A percentile compares a stretch with the other conserved stretches of the same genome.
Evolutionary conservation across 768 basidiomycete species (phyloP).

Genomic region (Pisolithus tinctorius): DNA sequence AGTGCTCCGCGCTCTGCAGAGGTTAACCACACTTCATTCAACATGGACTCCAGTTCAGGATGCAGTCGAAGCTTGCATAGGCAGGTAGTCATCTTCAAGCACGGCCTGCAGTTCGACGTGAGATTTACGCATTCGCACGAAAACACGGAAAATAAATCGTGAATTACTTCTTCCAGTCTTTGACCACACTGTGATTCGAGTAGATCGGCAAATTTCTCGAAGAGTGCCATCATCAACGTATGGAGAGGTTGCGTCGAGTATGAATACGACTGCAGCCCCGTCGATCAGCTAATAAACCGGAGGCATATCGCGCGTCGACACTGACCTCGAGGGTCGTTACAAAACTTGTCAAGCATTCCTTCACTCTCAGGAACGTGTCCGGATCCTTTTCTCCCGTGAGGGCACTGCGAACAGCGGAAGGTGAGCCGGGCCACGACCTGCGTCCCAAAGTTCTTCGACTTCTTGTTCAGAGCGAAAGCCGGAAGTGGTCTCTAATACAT

Average conservation of each 20-base stretch:
- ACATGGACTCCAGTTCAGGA: constrained; percentile 64
- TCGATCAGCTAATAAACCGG: constrained; percentile 2
- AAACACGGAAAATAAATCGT: not conserved
- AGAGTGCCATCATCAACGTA: constrained; percentile 77
- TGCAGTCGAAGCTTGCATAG: constrained; percentile 65
- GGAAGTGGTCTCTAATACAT: constrained; percentile 84
- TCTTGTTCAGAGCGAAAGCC: constrained; percentile 87
- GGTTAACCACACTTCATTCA: constrained; percentile 80
- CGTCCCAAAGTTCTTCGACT: constrained; percentile 94
- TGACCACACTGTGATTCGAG: constrained; percentile 75
- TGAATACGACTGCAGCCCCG: constrained; percentile 59
- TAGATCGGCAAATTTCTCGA: constrained; percentile 82
- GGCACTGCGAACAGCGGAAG: constrained; percentile 63
- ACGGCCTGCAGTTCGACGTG: constrained; percentile 52
- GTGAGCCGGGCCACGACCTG: constrained; percentile 69
- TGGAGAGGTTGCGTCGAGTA: constrained; percentile 83
- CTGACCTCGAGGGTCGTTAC: constrained; percentile 88
- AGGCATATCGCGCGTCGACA: not conserved
- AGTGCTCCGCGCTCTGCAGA: constrained; percentile 59
- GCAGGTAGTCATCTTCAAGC: constrained; percentile 77
- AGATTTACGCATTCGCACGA: not conserved
- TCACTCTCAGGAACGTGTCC: constrained; percentile 74
- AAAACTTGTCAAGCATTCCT: constrained; percentile 78
- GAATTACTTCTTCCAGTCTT: constrained; percentile 72
- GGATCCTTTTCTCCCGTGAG: constrained; percentile 71